Evolutionary conservation across 768 basidiomycete genomes (phyloP), one percentile per base, ranked within the genome.

Genomic region (Suillus alpinus): DNA sequence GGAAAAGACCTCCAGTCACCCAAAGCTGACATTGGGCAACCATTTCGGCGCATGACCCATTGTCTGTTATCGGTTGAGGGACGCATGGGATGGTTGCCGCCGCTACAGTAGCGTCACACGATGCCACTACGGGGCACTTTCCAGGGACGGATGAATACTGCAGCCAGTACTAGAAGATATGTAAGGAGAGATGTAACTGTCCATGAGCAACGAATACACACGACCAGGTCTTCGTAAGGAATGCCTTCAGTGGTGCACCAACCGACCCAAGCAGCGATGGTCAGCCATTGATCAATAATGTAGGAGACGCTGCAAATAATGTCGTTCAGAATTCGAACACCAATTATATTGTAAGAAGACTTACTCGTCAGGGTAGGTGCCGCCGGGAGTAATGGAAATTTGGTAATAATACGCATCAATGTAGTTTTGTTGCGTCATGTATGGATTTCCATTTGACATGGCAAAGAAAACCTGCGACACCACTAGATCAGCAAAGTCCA

Each of bases 391-490:
- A 7, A 58, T 51, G 6, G 67, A 68, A 57, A 69, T 47, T 13
- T 61, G 62, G 14, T 58, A 23, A 36, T 69, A 70, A 57, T 70
- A 69, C 1, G 62, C 49, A 58, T 69, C 66, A 9, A 69, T 61
- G 52, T 68, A 70, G 34, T 66, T 64, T 26, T 68, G 64, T 46
- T 70, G 62, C 4, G 58, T 57, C 67, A 69, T 69, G 47, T 59
- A 62, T 2, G 51, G 1, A 16, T 67, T 67, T n/a, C 65, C 68
- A 14, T 50, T 52, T n/a, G 68, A 65, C 58, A 69, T 64, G 29
- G 62, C 58, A 7, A 58, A 40, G 34, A 68, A 68, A 13, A 57
- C 58, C 67, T 69, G n/a, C 29, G 0, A 50, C 10, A 57, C 8
- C 2, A 23, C 26, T 14, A 32, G 13, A 36, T 57, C 31, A 31